Conservation (phyloP, 768 basidiomycete species). For the Lentinus brumalis region DNA sequence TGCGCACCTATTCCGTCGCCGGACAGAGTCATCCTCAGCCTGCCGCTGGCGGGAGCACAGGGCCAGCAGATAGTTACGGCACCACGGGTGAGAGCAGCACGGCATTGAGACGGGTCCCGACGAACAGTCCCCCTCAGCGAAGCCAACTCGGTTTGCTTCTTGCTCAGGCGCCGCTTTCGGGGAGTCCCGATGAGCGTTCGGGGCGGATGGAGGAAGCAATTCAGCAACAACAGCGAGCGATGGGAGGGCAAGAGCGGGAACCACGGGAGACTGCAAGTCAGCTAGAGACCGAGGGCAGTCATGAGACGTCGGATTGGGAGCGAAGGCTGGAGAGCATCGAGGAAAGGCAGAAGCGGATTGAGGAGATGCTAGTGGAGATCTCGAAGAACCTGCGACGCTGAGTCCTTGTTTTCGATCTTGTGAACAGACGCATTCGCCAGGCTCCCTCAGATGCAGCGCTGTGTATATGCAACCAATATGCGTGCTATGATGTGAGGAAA, state of each 20-base stretch:
- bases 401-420: neutral
- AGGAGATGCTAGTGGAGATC: slow-evolving; percentile 44
- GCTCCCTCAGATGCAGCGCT: too few species aligned
- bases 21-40: neutral
- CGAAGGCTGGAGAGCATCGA: slow-evolving; percentile 45
- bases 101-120: slow-evolving; percentile 25
- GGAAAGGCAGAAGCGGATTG: slow-evolving; percentile 48
- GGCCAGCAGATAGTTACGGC: slow-evolving; percentile 3
- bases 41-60: neutral
- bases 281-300: slow-evolving; percentile 30
- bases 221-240: neutral
- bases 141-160: slow-evolving; percentile 13
- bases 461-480: too few species aligned
- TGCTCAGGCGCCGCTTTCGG: slow-evolving; percentile 24
- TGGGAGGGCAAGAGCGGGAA: slow-evolving; percentile 26
- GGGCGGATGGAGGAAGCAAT: neutral
- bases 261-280: slow-evolving; percentile 30
- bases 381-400: slow-evolving; percentile 4
- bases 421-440: neutral
- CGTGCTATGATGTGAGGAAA: too few species aligned
- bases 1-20: slow-evolving; percentile 16
- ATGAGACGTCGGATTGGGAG: slow-evolving; percentile 30
- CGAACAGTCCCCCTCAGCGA: slow-evolving; percentile 11
- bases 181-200: slow-evolving; percentile 29
- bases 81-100: slow-evolving; percentile 26